phyloP scores from a whole-genome alignment of 2,329 filamentous ascomycete species.

The Cladobotryum mycophilum region DNA sequence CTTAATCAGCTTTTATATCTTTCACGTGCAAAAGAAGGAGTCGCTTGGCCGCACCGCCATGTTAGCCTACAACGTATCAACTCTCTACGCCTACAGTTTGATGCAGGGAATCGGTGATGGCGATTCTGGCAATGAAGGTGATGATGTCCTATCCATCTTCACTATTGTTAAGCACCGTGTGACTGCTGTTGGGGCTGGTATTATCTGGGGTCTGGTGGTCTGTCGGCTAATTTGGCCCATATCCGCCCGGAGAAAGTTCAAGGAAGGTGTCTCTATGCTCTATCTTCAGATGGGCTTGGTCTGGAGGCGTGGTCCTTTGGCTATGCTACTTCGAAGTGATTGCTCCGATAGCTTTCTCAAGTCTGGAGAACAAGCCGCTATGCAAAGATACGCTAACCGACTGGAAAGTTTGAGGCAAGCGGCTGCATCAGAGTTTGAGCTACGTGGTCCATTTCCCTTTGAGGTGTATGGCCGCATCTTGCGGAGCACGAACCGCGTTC shows the following conservation, averaged over 20 bases:
- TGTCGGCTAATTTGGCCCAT: constrained; percentile 86
- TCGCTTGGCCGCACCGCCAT: constrained; percentile 86
- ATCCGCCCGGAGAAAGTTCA: constrained; percentile 74
- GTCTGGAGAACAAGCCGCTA: constrained; percentile 72
- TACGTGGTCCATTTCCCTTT: constrained; percentile 73
- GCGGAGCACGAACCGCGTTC: constrained; percentile 67
- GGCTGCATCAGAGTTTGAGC: constrained; percentile 72
- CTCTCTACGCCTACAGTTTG: constrained; percentile 83
- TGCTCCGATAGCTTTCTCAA: constrained; percentile 64
- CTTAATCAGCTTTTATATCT: constrained; percentile 77
- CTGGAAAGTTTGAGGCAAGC: constrained; percentile 64
- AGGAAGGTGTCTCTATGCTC: constrained; percentile 74
- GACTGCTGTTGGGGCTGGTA: constrained; percentile 72
- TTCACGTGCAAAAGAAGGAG: constrained; percentile 69
- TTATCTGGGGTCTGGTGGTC: constrained; percentile 80
- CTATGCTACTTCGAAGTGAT: constrained; percentile 57
- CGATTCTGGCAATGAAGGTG: constrained; percentile 76
- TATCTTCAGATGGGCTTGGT: constrained; percentile 89
- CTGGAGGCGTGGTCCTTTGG: constrained; percentile 86
- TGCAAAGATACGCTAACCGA: constrained; percentile 67
- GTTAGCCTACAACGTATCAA: constrained; percentile 87
- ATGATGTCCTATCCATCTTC: constrained; percentile 69
- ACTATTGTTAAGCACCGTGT: constrained; percentile 81
- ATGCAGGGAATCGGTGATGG: constrained; percentile 67
- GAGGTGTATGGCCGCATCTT: constrained; percentile 64